Conservation (phyloP, 164 flowering plant genomes). For the Cinnamomum micranthum region DNA sequence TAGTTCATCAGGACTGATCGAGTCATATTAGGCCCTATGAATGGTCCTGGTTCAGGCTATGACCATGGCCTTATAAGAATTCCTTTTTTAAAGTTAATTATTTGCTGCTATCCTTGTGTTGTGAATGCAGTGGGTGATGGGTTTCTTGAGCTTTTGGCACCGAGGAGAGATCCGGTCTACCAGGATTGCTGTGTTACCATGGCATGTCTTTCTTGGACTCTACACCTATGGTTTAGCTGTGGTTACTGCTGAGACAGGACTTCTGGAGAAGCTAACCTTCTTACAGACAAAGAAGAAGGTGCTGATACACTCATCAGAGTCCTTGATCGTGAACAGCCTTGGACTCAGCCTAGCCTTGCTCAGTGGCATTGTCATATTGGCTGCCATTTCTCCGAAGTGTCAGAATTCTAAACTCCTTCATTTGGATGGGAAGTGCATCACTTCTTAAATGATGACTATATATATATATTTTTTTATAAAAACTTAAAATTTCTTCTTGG, state of each 20-base stretch:
- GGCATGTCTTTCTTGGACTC: constrained; percentile 88
- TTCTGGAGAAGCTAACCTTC: constrained; percentile 81
- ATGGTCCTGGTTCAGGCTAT: not conserved
- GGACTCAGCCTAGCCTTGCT: constrained; percentile 76
- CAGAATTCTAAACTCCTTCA: not conserved
- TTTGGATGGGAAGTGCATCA: not conserved
- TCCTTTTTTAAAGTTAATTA: not conserved
- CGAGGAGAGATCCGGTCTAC: constrained; percentile 53
- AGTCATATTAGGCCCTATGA: not conserved
- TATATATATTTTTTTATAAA: too few relatives aligned
- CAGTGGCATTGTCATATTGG: constrained; percentile 61
- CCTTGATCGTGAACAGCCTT: constrained; percentile 65
- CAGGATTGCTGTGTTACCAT: constrained; percentile 56
- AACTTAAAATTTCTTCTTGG: not conserved
- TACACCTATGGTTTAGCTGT: constrained; percentile 82
- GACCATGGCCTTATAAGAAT: not conserved
- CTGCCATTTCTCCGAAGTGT: constrained; percentile 55
- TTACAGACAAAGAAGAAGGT: constrained; percentile 53
- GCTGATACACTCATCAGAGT: constrained; percentile 46
- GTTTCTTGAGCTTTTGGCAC: constrained; percentile 91
- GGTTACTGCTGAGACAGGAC: constrained; percentile 90
- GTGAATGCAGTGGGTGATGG: constrained; percentile 69
- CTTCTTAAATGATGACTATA: not conserved
- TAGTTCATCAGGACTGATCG: too few relatives aligned
- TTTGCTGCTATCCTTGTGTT: not conserved